Evolutionary conservation across 2,329 filamentous ascomycete genomes (phyloP), one percentile per base, ranked within the genome.

Genomic region (Drechmeria coniospora): DNA sequence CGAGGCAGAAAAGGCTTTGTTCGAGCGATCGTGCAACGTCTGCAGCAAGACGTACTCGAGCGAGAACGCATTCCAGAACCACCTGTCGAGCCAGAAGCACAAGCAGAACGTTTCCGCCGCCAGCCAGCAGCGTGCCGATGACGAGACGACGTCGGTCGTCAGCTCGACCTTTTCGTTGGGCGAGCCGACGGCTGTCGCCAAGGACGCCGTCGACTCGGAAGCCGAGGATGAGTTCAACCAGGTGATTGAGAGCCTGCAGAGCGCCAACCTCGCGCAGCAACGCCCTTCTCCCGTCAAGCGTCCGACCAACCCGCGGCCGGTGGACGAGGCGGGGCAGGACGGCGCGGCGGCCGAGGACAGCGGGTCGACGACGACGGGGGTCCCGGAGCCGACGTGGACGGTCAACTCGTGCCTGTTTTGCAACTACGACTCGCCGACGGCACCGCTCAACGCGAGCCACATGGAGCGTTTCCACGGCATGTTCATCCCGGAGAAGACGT

Each of bases 31-130:
- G 17, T 98, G 90, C 54, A 63, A 73, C 3, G 67, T 75, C 13
- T 98, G 90, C 60, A 70, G 79, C 45, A 92, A 92, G 61, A 84
- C 79, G 10, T 98, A 92, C 54, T 95, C 78, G 61, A 95, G 86
- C 56, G 82, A 94, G 48, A 94, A 94, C 57, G 87, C 90, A 19
- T 95, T 79, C 54, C 74, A 77, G 47, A 98, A 95, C 55, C 90
- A 98, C 49, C 53, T 95, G 31, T 75, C 74, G 33, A 94, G 86
- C 57, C 76, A 82, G 42, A 93, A 93, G 54, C 90, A 98, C 56
- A 82, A 75, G 54, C 38, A 43, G 19, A 56, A 54, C 31, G 65
- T 78, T 32, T 62, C 68, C 18, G 61, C 63, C 23, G 44, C 54
- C 25, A 50, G 51, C 15, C 46, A 50, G 19, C 37, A 46, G 28